Base-by-base conservation (phyloP, 139 green algal species). In the Tetraselmis chui region DNA sequence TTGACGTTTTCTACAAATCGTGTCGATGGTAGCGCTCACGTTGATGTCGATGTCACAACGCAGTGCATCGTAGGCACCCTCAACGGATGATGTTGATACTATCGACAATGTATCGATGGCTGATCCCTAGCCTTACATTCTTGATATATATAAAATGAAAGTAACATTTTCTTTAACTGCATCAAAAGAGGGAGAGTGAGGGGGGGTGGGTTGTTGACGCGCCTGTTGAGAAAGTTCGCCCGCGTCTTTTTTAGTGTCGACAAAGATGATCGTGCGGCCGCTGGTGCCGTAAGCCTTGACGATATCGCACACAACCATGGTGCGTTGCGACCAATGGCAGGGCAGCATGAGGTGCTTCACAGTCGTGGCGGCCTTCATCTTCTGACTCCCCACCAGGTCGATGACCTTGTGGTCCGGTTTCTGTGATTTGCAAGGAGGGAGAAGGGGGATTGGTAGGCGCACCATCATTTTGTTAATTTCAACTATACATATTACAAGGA, bases 331-430 rank as follows among this genome's bases (percentile, higher is more conserved):
- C 90, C 92, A 98, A 83, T 97, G 94, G 88, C 92, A 97, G 26
- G 92, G 94, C 77, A 99, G 92, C 84, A 97, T 88, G 81, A 98
- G 84, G 89, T 99, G 96, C 28, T 84, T 80, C 82, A 98, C 94
- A 28, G 89, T 95, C 25, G 88, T 91, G n/a, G 91, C 92, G 23
- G 94, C 93, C 89, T 98, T 97, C 91, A 97, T 92, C 82, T 92
- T 92, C 59, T 96, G 85, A 59, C 89, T 89, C 0, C 95, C 95
- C 30, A 99, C 95, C 67, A 99, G 86, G 91, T 99, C 97, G 30
- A 98, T 87, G 2, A 89, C 91, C 32, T 86, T 87, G 83, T 94
- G 86, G n/a, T 89, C 87, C 0, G 85, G 74, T 78, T 85, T 84
- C 27, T 82, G 30, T 2, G 29, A 74, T 27, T 81, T 76, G 59